Percentiles rank a stretch among this genome's conserved stretches.
Conservation (phyloP, 2,329 filamentous ascomycete species). For the Neospermospora avenae region DNA sequence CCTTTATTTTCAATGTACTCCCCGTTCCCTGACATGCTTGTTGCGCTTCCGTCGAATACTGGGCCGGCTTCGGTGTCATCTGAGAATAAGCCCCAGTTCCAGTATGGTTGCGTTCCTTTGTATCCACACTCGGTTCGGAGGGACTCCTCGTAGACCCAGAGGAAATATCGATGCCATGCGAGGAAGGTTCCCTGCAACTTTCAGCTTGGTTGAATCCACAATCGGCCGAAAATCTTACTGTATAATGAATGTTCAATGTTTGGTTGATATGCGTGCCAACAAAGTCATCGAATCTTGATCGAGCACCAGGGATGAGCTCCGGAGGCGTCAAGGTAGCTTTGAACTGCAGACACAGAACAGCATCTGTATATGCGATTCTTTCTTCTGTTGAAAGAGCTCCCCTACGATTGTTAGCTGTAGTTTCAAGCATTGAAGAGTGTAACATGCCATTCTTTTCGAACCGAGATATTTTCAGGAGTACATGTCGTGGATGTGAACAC, state of each 20-base stretch:
- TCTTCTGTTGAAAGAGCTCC: conserved; percentile 11
- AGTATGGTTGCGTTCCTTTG: conserved; percentile 38
- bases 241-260: conserved; percentile 26
- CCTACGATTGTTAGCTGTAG: background rate
- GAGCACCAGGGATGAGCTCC: conserved; percentile 25
- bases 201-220: background rate
- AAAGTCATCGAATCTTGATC: conserved; percentile 36
- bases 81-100: conserved; percentile 49
- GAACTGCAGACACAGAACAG: conserved; percentile 37
- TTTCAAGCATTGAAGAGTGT: background rate
- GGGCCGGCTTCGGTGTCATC: conserved; percentile 44
- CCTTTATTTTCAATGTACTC: conserved; percentile 28
- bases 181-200: conserved; percentile 34
- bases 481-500: background rate
- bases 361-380: conserved; percentile 35
- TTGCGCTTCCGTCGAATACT: conserved; percentile 52
- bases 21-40: conserved; percentile 49
- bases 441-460: conserved; percentile 8
- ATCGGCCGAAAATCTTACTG: conserved; percentile 3
- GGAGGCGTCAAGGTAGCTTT: conserved; percentile 33
- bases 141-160: conserved; percentile 40
- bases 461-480: background rate
- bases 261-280: conserved; percentile 37
- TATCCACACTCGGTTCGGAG: conserved; percentile 43
- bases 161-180: conserved; percentile 43